Evolutionary conservation across 495 filamentous ascomycete genomes (phyloP).

Genomic region (Aspergillus diversus): DNA sequence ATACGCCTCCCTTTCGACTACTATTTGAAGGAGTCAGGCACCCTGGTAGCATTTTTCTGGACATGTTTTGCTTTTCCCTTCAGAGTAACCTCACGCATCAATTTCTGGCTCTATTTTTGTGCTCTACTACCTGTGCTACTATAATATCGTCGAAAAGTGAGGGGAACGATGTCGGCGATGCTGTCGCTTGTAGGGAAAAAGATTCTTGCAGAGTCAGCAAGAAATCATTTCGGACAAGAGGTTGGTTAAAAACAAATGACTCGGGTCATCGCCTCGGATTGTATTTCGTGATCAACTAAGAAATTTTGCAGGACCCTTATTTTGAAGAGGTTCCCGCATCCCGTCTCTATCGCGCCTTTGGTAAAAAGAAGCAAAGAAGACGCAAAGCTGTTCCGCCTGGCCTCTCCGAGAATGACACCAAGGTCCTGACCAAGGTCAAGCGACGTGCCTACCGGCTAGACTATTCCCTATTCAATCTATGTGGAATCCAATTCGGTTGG

Average conservation of each 20-base stretch:
- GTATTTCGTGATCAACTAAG: background rate
- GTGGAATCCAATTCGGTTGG: constrained; percentile 82
- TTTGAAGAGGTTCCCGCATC: constrained; percentile 72
- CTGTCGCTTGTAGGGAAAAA: constrained; percentile 65
- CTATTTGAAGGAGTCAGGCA: background rate
- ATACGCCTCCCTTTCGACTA: background rate
- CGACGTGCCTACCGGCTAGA: constrained; percentile 81
- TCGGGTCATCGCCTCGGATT: background rate
- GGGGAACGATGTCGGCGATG: constrained; percentile 52
- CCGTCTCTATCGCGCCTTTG: constrained; percentile 60
- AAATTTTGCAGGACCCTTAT: constrained; percentile 63
- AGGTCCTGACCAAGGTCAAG: constrained; percentile 79
- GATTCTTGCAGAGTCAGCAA: constrained; percentile 65
- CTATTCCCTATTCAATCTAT: constrained; percentile 73
- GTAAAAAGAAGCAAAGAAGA: constrained; percentile 64
- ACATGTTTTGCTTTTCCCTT: too few species aligned
- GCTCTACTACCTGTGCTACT: constrained; percentile 3
- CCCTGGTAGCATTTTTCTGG: background rate
- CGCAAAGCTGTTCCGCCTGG: constrained; percentile 71
- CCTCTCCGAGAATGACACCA: constrained; percentile 76
- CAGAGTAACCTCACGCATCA: too few species aligned
- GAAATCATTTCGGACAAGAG: constrained; percentile 70
- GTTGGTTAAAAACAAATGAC: constrained; percentile 42
- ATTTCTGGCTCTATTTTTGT: background rate
- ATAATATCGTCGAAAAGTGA: background rate